Evolutionary conservation across 23 red algal genomes (phyloP).

Genomic region (Chondrus crispus): DNA sequence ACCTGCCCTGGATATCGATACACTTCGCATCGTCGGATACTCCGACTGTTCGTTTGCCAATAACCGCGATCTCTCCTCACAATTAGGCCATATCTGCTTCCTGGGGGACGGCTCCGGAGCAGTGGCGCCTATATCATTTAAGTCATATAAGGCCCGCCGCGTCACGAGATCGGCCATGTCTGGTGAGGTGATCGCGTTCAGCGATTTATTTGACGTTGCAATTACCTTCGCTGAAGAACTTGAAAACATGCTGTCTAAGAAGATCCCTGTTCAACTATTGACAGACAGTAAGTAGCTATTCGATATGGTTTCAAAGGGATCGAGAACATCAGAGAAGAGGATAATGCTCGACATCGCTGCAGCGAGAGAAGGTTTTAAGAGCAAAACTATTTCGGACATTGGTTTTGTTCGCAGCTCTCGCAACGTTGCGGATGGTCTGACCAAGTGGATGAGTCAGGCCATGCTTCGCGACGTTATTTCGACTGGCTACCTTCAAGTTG

Average conservation of each 20-base stretch:
- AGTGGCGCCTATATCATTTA: neutral
- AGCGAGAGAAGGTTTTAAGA: too few species aligned
- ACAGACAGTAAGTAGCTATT: too few species aligned
- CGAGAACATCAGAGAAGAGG: too few species aligned
- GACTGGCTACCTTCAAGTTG: too few species aligned
- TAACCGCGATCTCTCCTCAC: neutral
- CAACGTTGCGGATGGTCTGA: too few species aligned
- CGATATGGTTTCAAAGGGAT: too few species aligned
- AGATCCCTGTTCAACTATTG: neutral
- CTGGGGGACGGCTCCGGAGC: neutral
- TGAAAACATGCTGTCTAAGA: neutral
- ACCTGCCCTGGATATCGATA: neutral
- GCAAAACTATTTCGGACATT: too few species aligned
- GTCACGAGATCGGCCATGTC: neutral
- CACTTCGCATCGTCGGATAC: neutral
- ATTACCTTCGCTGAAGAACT: neutral
- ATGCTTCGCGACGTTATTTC: too few species aligned
- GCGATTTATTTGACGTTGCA: neutral
- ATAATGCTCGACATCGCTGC: too few species aligned
- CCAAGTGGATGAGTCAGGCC: too few species aligned
- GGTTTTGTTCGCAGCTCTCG: too few species aligned
- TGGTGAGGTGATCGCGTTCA: neutral
- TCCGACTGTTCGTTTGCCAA: neutral
- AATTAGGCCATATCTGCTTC: neutral
- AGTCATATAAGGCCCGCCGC: neutral